Conservation (phyloP, 2,329 filamentous ascomycete species). For the Domatiomyces globalis region DNA sequence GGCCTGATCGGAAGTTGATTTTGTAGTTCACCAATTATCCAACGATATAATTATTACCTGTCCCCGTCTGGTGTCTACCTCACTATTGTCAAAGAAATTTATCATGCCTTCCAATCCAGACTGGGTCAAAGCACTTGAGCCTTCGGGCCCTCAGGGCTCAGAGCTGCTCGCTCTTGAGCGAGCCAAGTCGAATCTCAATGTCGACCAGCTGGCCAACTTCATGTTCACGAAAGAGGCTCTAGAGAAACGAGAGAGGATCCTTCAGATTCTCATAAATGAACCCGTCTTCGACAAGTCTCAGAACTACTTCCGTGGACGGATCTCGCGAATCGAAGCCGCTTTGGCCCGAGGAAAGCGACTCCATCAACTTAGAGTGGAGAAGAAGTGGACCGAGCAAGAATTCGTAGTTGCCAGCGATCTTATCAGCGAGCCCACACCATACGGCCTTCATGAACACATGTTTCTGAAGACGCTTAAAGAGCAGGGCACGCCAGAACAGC, state of each 20-base stretch:
- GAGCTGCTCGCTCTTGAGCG: conserved; percentile 58
- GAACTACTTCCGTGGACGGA: conserved; percentile 59
- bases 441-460: conserved; percentile 58
- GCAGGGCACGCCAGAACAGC: conserved; percentile 59
- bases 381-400: conserved; percentile 55
- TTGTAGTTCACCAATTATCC: not conserved
- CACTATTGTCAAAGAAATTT: not conserved
- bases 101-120: conserved; percentile 33
- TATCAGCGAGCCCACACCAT: conserved; percentile 59
- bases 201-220: conserved; percentile 53
- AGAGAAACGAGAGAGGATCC: conserved; percentile 44
- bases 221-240: conserved; percentile 54
- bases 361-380: conserved; percentile 49
- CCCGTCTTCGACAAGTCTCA: conserved; percentile 64
- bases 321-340: conserved; percentile 54
- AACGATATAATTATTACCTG: not conserved
- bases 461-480: conserved; percentile 56
- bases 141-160: conserved; percentile 51
- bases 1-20: not conserved
- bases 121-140: conserved; percentile 55
- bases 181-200: conserved; percentile 50
- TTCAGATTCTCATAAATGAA: conserved; percentile 52
- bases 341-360: conserved; percentile 58
- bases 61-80: not conserved
- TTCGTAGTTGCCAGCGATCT: conserved; percentile 51